These are phyloP conservation scores for Penicillium mononematosum DNA, from an alignment of 495 filamentous ascomycete genomes.

Conservation along the genomic window DNA sequence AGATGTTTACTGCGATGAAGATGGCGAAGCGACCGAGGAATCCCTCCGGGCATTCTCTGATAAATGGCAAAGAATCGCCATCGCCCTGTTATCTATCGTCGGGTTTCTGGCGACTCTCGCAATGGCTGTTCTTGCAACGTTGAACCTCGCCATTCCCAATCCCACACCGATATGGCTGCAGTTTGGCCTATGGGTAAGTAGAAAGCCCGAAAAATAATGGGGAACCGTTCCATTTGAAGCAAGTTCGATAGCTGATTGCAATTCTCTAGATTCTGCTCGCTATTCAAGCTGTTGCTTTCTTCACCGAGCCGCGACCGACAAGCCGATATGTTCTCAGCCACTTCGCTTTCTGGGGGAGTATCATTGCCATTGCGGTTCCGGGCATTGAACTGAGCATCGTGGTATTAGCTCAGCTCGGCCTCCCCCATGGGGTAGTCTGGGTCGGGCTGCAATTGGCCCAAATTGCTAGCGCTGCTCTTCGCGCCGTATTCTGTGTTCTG, in stretches of 20 bases:
- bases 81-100: slow-evolving; percentile 20
- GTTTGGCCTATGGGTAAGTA: slow-evolving; percentile 39
- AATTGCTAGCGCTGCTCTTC: slow-evolving; percentile 27
- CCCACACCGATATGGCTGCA: slow-evolving; percentile 33
- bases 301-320: slow-evolving; percentile 34
- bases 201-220: neutral
- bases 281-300: slow-evolving; percentile 37
- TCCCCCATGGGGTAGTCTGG: slow-evolving; percentile 15
- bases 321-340: slow-evolving; percentile 31
- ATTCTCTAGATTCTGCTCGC: slow-evolving; percentile 26
- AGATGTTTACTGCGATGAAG: slow-evolving; percentile 31
- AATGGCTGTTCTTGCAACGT: slow-evolving; percentile 25
- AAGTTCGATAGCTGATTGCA: neutral
- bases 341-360: slow-evolving; percentile 33
- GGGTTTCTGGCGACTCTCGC: slow-evolving; percentile 24
- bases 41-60: slow-evolving; percentile 33
- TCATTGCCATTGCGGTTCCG: slow-evolving; percentile 20
- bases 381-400: slow-evolving; percentile 22
- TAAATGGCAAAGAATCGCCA: slow-evolving; percentile 26
- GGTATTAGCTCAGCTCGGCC: slow-evolving; percentile 12
- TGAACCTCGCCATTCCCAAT: slow-evolving; percentile 1
- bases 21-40: slow-evolving; percentile 33
- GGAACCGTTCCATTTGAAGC: neutral
- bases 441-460: slow-evolving; percentile 24
- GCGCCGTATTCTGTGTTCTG: slow-evolving; percentile 32